Percentiles rank a stretch among this genome's conserved stretches.
These are phyloP conservation scores for Bipolaris cookei DNA, from an alignment of 2,329 filamentous ascomycete genomes.

Conservation along the genomic window DNA sequence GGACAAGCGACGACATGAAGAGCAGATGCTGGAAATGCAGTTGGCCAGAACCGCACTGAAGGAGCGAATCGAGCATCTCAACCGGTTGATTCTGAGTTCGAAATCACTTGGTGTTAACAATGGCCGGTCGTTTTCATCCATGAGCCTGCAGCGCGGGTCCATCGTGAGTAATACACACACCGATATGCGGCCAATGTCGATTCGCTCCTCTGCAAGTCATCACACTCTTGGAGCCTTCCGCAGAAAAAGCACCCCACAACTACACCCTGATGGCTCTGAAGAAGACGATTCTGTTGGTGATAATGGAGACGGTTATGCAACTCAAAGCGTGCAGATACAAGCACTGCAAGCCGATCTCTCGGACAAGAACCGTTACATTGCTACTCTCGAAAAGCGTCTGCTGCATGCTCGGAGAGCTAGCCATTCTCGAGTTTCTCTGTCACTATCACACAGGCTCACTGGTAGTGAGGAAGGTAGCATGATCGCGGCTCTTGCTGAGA, in stretches of 20 bases:
- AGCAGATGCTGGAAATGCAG: constrained; percentile 99
- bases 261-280: constrained; percentile 44
- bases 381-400: constrained; percentile 88
- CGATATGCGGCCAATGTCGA: constrained; percentile 57
- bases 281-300: constrained; percentile 69
- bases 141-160: constrained; percentile 50
- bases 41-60: constrained; percentile 93
- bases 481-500: constrained; percentile 77
- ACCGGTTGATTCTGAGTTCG: constrained; percentile 91
- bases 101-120: constrained; percentile 93
- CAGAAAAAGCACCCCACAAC: constrained; percentile 30
- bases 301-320: constrained; percentile 85
- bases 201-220: constrained; percentile 49
- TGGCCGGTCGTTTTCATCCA: constrained; percentile 50
- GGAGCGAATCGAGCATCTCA: constrained; percentile 95
- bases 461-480: constrained; percentile 80
- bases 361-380: constrained; percentile 98
- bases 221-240: constrained; percentile 51
- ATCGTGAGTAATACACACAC: constrained; percentile 50
- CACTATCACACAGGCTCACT: constrained; percentile 68
- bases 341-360: constrained; percentile 92
- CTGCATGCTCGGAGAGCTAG: constrained; percentile 89
- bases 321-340: constrained; percentile 80
- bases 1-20: constrained; percentile 85
- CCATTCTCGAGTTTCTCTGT: constrained; percentile 83